Evolutionary conservation across 1,139 yeast genomes (phyloP), one percentile per base, ranked within the genome.

Genomic region (Lodderomyces beijingensis): DNA sequence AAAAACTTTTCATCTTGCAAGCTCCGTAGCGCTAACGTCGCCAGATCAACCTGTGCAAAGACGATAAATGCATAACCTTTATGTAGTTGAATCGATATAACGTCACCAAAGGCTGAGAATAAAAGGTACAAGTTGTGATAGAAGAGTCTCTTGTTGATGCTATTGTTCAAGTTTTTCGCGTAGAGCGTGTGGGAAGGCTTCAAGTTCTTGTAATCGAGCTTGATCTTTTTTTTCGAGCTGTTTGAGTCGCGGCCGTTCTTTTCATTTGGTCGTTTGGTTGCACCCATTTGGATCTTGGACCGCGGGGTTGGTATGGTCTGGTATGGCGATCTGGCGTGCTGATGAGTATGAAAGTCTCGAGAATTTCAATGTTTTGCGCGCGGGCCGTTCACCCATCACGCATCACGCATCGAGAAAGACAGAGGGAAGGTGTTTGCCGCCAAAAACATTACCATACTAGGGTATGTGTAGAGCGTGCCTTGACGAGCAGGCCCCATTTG

Each of bases 11-110:
- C 62, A 2, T 69, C 70, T 36, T 80, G 74, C 5, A 79, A 50
- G 6, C 65, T 54, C 26, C 66, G 54, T 41, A 74, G 37, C 0
- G 93, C 91, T 22, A 55, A 37, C 1, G 65, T 55, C 0, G 94
- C 85, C 29, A 70, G 67, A 4, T 62, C 60, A 1, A 63, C 42
- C 27, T 68, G 66, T 16, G 70, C 66, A 38, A 79, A 74, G 4
- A 76, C 69, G 1, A 86, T 55, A 60, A 83, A 87, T 0, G 93
- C 95, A 53, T 83, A 93, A 0, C 95, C 95, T 26, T 89, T 62
- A 33, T 68, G 66, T 31, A 67, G 49, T 19, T 69, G 62, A 16
- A 86, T 65, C 23, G 75, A 76, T 3, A 83, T 50, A 2, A 86
- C 68, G 43, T 78, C 86, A 1, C 93, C 94, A 50, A 70, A 82